Conservation (phyloP, 495 filamentous ascomycete genomes). For the Tricharina praecox region DNA sequence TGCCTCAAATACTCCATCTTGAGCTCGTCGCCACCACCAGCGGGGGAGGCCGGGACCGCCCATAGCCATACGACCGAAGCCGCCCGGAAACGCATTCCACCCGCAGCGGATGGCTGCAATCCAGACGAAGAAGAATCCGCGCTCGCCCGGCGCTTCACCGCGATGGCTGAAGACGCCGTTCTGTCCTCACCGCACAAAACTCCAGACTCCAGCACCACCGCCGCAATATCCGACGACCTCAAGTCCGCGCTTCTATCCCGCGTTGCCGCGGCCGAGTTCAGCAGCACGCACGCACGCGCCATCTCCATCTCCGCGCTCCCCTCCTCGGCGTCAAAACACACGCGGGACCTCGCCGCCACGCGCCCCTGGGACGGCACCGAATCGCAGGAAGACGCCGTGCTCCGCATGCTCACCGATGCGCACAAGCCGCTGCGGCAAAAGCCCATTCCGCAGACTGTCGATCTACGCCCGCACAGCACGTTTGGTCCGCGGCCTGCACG, state of each 20-base stretch:
- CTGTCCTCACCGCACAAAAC: constrained; percentile 29
- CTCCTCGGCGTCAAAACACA: constrained; percentile 49
- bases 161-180: constrained; percentile 20
- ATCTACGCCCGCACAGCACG: constrained; percentile 39
- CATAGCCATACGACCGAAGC: background rate
- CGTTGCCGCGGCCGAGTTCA: constrained; percentile 53
- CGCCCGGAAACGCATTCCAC: too few species aligned
- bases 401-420: constrained; percentile 78
- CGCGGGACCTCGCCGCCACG: constrained; percentile 51
- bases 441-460: constrained; percentile 42
- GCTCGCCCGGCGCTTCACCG: constrained; percentile 21
- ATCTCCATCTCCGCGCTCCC: constrained; percentile 52
- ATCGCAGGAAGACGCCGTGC: constrained; percentile 49
- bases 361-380: constrained; percentile 69
- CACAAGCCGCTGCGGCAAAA: constrained; percentile 41
- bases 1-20: constrained; percentile 6
- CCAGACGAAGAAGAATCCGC: constrained; percentile 13
- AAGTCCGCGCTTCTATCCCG: constrained; percentile 57
- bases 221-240: constrained; percentile 74
- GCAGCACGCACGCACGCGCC: constrained; percentile 47
- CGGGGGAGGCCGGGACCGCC: background rate
- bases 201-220: constrained; percentile 62
- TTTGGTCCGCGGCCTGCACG: constrained; percentile 28
- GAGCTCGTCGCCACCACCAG: constrained; percentile 4
- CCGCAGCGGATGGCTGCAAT: too few species aligned